Evolutionary conservation across 306 rosid species (phyloP).

Genomic region (Cyclanthera cordifolia): DNA sequence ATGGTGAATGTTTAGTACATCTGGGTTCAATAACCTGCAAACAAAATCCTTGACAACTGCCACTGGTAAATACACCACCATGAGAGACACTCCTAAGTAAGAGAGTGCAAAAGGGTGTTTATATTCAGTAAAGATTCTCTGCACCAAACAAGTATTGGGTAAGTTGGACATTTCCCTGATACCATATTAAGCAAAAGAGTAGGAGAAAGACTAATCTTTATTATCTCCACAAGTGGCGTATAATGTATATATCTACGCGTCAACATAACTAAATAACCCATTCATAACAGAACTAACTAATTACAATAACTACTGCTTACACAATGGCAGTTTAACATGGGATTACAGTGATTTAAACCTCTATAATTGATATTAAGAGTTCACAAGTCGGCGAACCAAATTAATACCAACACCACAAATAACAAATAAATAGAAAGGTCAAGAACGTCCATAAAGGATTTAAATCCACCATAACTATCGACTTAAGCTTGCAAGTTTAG

Average conservation of each 20-base stretch:
- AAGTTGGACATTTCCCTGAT: conserved; percentile 1
- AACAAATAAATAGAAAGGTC: background rate
- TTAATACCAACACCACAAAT: background rate
- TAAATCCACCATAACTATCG: background rate
- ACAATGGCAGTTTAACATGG: background rate
- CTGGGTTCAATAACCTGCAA: conserved; percentile 19
- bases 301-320: too few relatives aligned
- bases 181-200: too few relatives aligned
- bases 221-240: too few relatives aligned
- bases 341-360: background rate
- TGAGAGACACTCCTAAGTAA: conserved; percentile 51
- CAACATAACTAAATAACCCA: too few relatives aligned
- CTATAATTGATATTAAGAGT: background rate
- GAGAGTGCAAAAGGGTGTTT: conserved; percentile 64
- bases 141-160: conserved; percentile 23
- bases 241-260: too few relatives aligned
- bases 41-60: conserved; percentile 42
- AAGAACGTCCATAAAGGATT: background rate
- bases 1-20: too few relatives aligned
- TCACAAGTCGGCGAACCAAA: background rate
- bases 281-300: too few relatives aligned
- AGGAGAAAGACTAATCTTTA: too few relatives aligned
- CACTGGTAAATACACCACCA: conserved; percentile 46
- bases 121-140: conserved; percentile 57
- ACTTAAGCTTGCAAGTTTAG: background rate